A percentile compares a stretch with the other conserved stretches of the same genome.
phyloP scores from a whole-genome alignment of 345 rosid species.

The Physaria fendleri region DNA sequence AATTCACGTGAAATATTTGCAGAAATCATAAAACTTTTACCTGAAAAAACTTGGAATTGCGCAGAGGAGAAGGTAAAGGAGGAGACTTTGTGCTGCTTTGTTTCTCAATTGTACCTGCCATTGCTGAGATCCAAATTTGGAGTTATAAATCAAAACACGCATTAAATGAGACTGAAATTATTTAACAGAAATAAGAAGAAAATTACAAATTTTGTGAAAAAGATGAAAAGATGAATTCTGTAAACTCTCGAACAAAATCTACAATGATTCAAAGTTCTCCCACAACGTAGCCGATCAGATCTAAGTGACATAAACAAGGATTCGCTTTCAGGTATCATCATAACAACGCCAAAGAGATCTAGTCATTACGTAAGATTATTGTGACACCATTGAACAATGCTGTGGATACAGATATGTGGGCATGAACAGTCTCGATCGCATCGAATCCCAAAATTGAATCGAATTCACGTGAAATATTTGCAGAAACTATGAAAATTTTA shows the following conservation, averaged over 20 bases:
- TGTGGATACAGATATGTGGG: background rate
- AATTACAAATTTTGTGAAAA: background rate
- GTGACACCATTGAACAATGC: background rate
- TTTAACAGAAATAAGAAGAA: background rate
- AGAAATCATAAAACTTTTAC: constrained; percentile 21
- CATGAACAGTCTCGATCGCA: background rate
- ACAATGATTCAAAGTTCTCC: background rate
- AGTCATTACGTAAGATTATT: constrained; percentile 9
- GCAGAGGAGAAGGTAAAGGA: constrained; percentile 81
- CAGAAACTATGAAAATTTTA: background rate
- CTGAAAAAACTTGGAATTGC: constrained; percentile 87
- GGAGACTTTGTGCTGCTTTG: constrained; percentile 60
- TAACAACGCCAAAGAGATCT: constrained; percentile 20
- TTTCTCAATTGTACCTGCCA: constrained; percentile 56
- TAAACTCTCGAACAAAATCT: background rate
- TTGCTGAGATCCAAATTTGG: constrained; percentile 44
- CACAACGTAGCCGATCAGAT: constrained; percentile 18
- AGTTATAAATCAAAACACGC: background rate
- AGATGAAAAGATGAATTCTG: no score
- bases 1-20: background rate
- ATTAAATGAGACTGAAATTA: background rate
- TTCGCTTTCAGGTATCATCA: background rate
- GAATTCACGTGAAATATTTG: background rate
- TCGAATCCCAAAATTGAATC: background rate
- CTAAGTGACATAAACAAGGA: constrained; percentile 3